Base-by-base conservation (phyloP, 2,329 filamentous ascomycete genomes). In the Claviceps monticola region DNA sequence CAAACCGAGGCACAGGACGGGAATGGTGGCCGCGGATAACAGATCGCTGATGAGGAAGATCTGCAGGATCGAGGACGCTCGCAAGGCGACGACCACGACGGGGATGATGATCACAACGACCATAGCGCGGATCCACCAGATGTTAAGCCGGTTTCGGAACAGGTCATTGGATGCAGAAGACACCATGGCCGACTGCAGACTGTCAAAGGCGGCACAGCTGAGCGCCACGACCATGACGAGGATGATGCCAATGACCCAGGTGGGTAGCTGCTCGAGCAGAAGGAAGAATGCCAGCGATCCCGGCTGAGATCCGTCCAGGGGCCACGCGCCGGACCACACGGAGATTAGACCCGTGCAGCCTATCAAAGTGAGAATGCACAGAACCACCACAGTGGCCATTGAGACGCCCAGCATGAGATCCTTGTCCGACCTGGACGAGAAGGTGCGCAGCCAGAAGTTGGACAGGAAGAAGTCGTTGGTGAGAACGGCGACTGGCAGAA, bases 381-480 rank as follows among this genome's bases (percentile, higher is more conserved):
- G 73, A 21, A 88, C 80, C 23, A 72, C 73, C 3, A 79, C 68
- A 7, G 77, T 77, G 17, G 87, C 86, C 48, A 87, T 73, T n/a
- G 76, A 76, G 34, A 86, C 76, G 48, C 86, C 88, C 51, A 90
- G 73, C 73, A 80, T 83, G 6, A 93, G 77, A 61, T 91, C 86
- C 60, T 76, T 82, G 72, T 93, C 86, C 0, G 84, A 87, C 64
- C 79, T 83, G 49, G 85, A 85, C 17, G 86, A 84, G 61, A 93
- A 93, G 5, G 86, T 86, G 49, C 87, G 83, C 65, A 91, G 78
- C 87, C 87, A 93, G 67, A 88, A 89, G 57, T 80, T 84, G 36
- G 85, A 88, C 44, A 93, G 73, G 71, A 93, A 93, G 73, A 93
- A 90, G 71, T 90, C 83, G 69, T 91, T 93, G 54, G 86, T 90